A percentile compares a stretch with the other conserved stretches of the same genome.
These are phyloP conservation scores for Mortierella sp. DNA, from an alignment of 371 early-diverging fungal genomes.

Conservation along the genomic window DNA sequence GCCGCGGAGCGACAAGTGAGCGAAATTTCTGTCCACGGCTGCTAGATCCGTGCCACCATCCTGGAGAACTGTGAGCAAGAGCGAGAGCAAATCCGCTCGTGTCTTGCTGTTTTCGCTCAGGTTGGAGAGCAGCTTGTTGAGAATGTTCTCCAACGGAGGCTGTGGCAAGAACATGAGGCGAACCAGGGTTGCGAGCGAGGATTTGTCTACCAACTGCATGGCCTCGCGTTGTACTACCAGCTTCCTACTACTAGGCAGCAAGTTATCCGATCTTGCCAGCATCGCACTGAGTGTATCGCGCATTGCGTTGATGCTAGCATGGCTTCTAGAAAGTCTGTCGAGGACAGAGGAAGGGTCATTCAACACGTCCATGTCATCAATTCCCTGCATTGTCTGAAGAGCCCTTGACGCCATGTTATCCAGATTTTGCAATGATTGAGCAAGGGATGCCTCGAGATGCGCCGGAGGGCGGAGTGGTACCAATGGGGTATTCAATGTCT, in stretches of 20 bases:
- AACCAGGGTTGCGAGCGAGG: slow-evolving; percentile 82
- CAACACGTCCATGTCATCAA: too few relatives aligned
- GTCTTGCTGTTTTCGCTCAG: slow-evolving; percentile 92
- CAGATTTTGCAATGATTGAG: too few relatives aligned
- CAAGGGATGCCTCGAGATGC: too few relatives aligned
- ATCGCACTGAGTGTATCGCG: too few relatives aligned
- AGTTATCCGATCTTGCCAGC: too few relatives aligned
- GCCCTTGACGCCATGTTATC: too few relatives aligned
- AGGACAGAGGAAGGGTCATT: too few relatives aligned
- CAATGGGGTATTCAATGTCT: slow-evolving; percentile 17
- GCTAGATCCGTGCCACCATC: slow-evolving; percentile 84
- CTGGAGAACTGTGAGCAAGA: slow-evolving; percentile 89
- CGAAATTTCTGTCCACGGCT: slow-evolving; percentile 83
- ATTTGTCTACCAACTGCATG: slow-evolving; percentile 86
- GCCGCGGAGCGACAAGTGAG: slow-evolving; percentile 73
- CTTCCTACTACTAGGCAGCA: slow-evolving; percentile 52
- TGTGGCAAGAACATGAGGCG: slow-evolving; percentile 88
- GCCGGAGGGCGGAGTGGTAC: too few relatives aligned
- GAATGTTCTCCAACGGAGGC: slow-evolving; percentile 69
- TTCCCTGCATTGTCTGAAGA: too few relatives aligned
- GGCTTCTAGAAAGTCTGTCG: too few relatives aligned
- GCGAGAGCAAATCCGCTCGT: slow-evolving; percentile 83
- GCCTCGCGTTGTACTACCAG: slow-evolving; percentile 65
- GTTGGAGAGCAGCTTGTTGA: slow-evolving; percentile 82
- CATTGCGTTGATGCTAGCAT: too few relatives aligned